These are phyloP conservation scores for Sphaerobolus stellatus DNA, from an alignment of 1,284 basidiomycete genomes.

Conservation along the genomic window DNA sequence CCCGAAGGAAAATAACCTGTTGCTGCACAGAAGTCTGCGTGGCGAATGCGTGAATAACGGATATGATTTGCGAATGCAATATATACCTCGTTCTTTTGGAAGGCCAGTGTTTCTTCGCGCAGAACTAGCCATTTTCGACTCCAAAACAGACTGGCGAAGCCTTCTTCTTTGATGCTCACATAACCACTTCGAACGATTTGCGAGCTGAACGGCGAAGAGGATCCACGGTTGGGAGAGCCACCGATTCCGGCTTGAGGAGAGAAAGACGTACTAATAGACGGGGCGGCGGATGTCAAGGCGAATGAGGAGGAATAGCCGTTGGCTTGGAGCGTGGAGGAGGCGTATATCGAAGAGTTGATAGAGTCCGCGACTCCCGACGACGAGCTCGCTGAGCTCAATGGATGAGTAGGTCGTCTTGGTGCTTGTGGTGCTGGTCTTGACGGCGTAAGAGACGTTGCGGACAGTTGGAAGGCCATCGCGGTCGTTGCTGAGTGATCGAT, in stretches of 20 bases:
- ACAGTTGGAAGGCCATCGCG: constrained; percentile 50
- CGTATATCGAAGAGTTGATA: constrained; percentile 38
- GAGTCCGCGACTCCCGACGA: constrained; percentile 11
- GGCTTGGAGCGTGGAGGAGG: constrained; percentile 35
- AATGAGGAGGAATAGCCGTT: constrained; percentile 62
- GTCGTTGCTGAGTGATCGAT: constrained; percentile 8
- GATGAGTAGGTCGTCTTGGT: constrained; percentile 44
- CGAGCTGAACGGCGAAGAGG: constrained; percentile 38
- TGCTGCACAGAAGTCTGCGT: constrained; percentile 62
- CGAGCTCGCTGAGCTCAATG: constrained; percentile 29
- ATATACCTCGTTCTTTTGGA: constrained; percentile 92
- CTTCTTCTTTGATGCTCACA: constrained; percentile 87
- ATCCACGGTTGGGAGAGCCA: constrained; percentile 63
- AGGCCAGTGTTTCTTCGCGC: constrained; percentile 75
- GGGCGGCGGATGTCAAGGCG: constrained; percentile 43
- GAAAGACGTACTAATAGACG: constrained; percentile 59
- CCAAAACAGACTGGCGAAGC: constrained; percentile 91
- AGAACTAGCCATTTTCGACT: constrained; percentile 89
- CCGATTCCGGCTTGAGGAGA: constrained; percentile 71
- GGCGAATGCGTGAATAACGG: background rate
- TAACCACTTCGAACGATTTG: constrained; percentile 63
- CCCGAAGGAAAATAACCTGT: constrained; percentile 67
- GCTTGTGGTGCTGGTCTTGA: constrained; percentile 66
- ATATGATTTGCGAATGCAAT: constrained; percentile 2
- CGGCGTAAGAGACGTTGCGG: constrained; percentile 51